Base-by-base conservation (phyloP, 805 yeast genomes). In the Naumovozyma castellii region DNA sequence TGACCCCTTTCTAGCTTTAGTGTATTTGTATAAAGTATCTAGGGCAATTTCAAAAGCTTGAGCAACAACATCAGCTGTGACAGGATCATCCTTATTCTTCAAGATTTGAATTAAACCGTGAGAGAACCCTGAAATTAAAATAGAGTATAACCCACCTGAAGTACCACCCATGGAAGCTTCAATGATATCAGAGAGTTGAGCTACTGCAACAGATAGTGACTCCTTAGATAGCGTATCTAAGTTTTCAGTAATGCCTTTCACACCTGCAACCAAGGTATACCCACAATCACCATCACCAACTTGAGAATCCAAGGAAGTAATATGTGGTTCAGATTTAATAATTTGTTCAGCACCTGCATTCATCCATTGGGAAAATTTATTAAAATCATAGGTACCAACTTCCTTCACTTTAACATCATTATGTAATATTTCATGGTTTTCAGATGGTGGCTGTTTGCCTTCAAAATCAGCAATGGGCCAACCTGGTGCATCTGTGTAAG, bases 201-300 rank as follows among this genome's bases (percentile, higher is more conserved):
- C 68, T 34, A 84, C 59, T 1, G 83, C 75, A 38, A 76, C 69
- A n/a, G 73, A 69, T 16, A 73, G 56, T 5, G 69, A 65, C 3
- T 57, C 46, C 19, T 61, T 58, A 22, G 70, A 64, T 20, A 73
- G 51, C 6, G 60, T 49, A 8, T 68, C 64, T 35, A 85, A 62
- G 16, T 76, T 75, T 9, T 69, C 64, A 34, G 76, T 60, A 33
- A 88, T 73, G 1, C 84, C 87, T 40, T 78, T 71, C 20, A 87
- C 92, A 31, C 97, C 97, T 18, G 76, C 72, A 12, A 78, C 84
- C 44, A 88, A 65, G 1, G 97, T 88, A 52, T 85, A 92, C 32
- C 97, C 97, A 64, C 97, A 88, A 58, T 88, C 97, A 51, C 97
- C 97, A 59, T 88, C 97, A 42, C 97, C 97, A 1, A 90, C 96